phyloP scores from a whole-genome alignment of 2,329 filamentous ascomycete genomes.

The Thielaviopsis euricoi region DNA sequence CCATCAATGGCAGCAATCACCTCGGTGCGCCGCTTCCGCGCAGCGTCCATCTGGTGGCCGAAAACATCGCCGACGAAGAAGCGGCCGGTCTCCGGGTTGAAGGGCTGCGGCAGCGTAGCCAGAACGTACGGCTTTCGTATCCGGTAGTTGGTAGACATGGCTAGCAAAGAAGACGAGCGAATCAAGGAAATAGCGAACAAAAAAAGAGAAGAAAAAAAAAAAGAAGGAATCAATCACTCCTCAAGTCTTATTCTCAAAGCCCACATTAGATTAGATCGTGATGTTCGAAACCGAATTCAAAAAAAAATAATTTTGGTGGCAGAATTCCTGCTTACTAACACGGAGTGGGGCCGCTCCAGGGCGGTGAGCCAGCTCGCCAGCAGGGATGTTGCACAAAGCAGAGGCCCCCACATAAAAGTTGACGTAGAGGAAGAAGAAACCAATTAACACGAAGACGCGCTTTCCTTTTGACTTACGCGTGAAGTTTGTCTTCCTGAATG shows the following conservation, averaged over 20 bases:
- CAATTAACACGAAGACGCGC: conserved; percentile 8
- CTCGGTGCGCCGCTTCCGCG: conserved; percentile 47
- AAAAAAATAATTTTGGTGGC: conserved; percentile 11
- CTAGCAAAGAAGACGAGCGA: conserved; percentile 10
- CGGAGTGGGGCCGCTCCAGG: conserved; percentile 1
- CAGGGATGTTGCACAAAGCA: neutral
- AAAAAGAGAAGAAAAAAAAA: neutral
- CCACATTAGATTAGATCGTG: no score
- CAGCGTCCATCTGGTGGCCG: conserved; percentile 38
- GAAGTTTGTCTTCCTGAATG: neutral
- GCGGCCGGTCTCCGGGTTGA: conserved; percentile 29
- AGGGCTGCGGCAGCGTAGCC: conserved; percentile 39
- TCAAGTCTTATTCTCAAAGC: no score
- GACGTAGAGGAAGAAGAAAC: neutral
- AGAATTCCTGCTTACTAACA: conserved; percentile 10
- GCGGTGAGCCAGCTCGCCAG: neutral
- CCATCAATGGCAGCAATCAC: conserved; percentile 48
- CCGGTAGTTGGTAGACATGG: conserved; percentile 44
- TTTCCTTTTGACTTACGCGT: neutral
- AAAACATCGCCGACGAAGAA: conserved; percentile 46
- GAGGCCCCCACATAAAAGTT: neutral
- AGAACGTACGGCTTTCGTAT: conserved; percentile 50
- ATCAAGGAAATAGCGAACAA: neutral
- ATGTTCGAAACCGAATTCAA: no score
- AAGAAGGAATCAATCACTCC: no score